Base-by-base conservation (phyloP, 106 monocot species). In the Acorus gramineus region DNA sequence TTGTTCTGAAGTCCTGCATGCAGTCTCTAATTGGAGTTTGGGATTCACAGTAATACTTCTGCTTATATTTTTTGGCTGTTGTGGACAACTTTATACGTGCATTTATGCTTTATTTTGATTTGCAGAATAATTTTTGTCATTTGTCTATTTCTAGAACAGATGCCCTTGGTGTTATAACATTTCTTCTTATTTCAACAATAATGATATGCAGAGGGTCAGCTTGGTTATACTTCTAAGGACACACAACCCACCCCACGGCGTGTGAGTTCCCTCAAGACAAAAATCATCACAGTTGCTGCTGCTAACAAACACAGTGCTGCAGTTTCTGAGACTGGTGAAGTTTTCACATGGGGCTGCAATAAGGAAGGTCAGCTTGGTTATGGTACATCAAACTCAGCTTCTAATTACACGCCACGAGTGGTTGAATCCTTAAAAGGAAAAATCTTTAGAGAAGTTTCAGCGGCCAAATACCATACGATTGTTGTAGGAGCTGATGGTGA, bases 351-450 rank as follows among this genome's bases (percentile, higher is more conserved):
- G 98, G 98, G 98, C 4, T 84, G 88, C 81, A 99, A 99, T 63
- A 92, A 92, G 69, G 92, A 98, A 77, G 98, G 98, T 50, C 98
- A 99, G 62, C 98, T 99, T 75, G 98, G 98, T 66, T 99, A 92
- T 81, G 92, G 98, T 8, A 99, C 98, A 47, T 99, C 98, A 52
- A 99, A 92, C 51, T 99, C 98, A 48, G 92, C 92, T 11, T 99
- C 98, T 63, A 99, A 99, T 62, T 99, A 79, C 72, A 83, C 69
- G 4, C 98, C 98, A 55, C 48, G 92, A 65, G 49, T 99, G 80
- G 98, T 99, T 44, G 98, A 99, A 52, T 99, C 75, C 73, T 76
- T 99, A 66, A 99, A 99, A 69, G 98, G 98, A 59, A 99, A 89
- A 81, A 14, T 52, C 12, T 86, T 99, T 62, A 85, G 66, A 58